Base-by-base conservation (phyloP, 371 early-diverging fungal genomes). In the Sporodiniella umbellata region DNA sequence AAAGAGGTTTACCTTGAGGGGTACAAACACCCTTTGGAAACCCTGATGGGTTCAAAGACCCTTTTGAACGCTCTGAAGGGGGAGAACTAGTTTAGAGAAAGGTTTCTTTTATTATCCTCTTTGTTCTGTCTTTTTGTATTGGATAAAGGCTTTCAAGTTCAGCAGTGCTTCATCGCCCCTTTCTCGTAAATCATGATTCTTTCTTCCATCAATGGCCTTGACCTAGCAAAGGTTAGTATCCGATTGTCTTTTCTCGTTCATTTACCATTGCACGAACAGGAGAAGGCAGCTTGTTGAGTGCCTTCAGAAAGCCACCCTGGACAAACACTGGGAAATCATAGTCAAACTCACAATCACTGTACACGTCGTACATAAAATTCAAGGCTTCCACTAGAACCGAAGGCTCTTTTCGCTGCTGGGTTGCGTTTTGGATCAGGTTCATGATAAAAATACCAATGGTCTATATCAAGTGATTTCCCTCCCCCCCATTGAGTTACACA, bases 301-400 rank as follows among this genome's bases (percentile, higher is more conserved):
- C 70, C 21, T 63, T 58, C 35, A 88, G 60, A 48, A 81, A 89
- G 8, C 70, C 76, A 19, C 79, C 79, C 22, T 81, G 64, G 6
- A 92, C 86, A 77, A 85, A 94, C 0, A 93, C 92, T 0, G 89
- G 88, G 33, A 52, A 58, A 60, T 95, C 94, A 58, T 95, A 95
- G 48, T 91, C 92, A 62, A 81, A 94, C 14, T 63, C 78, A 33
- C 67, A 78, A 57, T 96, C 96, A 26, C 83, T 83, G 64, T 94
- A 96, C 3, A 95, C 81, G 56, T 95, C 95, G 60, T 77, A 95
- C 18, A 96, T 62, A 26, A 85, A 84, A 51, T 95, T 88, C 56
- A 96, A 57, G 0, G 85, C 86, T 58, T 93, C 95, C 0, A 86
- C 60, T 4, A 77, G 64, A 12, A 83, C 72, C 17, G 82, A 83